Conservation (phyloP, 2,329 filamentous ascomycete species). For the Phialophora macrospora region DNA sequence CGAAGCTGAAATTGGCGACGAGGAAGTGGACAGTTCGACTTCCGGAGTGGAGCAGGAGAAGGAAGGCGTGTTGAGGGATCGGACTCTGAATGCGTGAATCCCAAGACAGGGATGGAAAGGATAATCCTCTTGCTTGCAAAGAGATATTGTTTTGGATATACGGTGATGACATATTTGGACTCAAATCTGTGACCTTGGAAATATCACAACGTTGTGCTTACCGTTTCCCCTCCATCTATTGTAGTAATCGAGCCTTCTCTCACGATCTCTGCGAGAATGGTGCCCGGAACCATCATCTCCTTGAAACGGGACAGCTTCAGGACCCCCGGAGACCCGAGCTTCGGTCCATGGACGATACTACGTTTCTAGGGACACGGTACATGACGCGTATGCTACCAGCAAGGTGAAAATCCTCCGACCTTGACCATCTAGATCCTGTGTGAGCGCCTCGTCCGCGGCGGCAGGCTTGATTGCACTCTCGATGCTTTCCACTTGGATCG, state of each 20-base stretch:
- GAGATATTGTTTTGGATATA: not conserved
- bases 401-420: not conserved
- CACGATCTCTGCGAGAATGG: not conserved
- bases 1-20: conserved; percentile 40
- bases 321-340: not conserved
- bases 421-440: not conserved
- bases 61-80: conserved; percentile 7
- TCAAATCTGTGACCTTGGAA: not conserved
- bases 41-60: conserved; percentile 25
- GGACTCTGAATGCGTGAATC: not conserved
- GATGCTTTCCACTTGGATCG: not conserved
- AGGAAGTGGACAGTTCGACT: conserved; percentile 21
- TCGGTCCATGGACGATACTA: not conserved
- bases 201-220: not conserved
- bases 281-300: not conserved
- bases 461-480: not conserved
- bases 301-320: not conserved
- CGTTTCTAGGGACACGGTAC: not conserved
- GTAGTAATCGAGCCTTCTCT: not conserved
- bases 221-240: not conserved
- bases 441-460: not conserved
- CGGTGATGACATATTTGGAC: not conserved
- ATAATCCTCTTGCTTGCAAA: not conserved
- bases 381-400: not conserved
- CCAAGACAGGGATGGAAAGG: not conserved